Percentiles rank a stretch among this genome's conserved stretches.
These are phyloP conservation scores for Vigna unguiculata DNA, from an alignment of 306 rosid species.

Conservation along the genomic window DNA sequence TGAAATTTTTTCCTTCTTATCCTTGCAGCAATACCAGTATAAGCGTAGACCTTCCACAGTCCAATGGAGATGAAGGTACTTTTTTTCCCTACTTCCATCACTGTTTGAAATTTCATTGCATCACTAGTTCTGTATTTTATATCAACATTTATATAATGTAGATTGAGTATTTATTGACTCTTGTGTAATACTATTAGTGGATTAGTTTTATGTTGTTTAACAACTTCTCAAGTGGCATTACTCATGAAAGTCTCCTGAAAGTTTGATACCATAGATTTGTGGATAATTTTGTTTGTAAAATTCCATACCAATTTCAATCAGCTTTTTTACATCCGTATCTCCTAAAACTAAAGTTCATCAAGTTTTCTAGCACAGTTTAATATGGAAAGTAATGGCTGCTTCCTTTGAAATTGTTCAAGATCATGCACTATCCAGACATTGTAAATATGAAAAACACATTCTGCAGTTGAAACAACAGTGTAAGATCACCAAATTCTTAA, in stretches of 20 bases:
- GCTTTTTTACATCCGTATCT: conserved; percentile 5
- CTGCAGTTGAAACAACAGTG: background rate
- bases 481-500: background rate
- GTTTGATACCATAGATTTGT: conserved; percentile 5
- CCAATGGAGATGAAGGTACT: conserved; percentile 52
- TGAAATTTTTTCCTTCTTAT: conserved; percentile 33
- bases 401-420: background rate
- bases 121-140: conserved; percentile 5
- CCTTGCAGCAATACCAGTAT: conserved; percentile 66
- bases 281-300: conserved; percentile 12
- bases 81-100: background rate
- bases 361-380: conserved; percentile 18
- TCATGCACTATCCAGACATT: background rate
- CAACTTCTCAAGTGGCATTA: conserved; percentile 5
- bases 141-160: conserved; percentile 9
- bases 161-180: conserved; percentile 3
- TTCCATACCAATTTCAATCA: background rate
- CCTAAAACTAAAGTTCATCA: conserved; percentile 12
- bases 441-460: conserved; percentile 1
- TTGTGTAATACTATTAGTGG: background rate
- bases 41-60: conserved; percentile 53
- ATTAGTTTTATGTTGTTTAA: conserved; percentile 7
- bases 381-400: background rate
- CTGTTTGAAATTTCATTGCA: conserved; percentile 36
- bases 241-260: conserved; percentile 3